Evolutionary conservation across 2,329 filamentous ascomycete species (phyloP), one percentile per base, ranked within the genome.

Genomic region (Ophiostoma sp.): DNA sequence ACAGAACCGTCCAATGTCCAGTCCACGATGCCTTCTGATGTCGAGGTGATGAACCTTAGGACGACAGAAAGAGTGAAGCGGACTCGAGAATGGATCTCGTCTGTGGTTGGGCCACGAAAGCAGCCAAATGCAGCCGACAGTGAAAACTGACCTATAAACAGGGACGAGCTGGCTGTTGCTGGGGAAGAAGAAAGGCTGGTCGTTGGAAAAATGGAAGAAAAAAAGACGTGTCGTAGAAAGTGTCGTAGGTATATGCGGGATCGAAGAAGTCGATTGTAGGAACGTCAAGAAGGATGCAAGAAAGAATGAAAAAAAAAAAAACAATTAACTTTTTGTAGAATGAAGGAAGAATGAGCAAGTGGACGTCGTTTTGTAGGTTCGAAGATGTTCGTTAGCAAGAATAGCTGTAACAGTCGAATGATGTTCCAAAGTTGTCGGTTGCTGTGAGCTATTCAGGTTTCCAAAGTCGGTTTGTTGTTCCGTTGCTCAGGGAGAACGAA

Each of bases 131-230:
- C 48, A 59, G 33, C 48, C 42, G 31, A 59, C 33, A 31, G 33
- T 31, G 22, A n/a, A 28, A 45, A 63, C 69, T 33, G 55, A 71
- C 69, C 52, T 63, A 31, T 48, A 48, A 50, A 61, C 45, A 50
- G n/a, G 69, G 22, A 31, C 50, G 33, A 48, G 64, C 42, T 31
- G 45, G 42, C 42, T 68, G 64, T 68, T 42, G 64, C 64, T 68
- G 64, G 28, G 25, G 50, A n/a, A 39, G 36, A 50, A 63, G 36
- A 68, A 68, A 55, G 3, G 19, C 63, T 50, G 42, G 25, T 68
- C 45, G 63, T 68, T 50, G 42, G 57, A 39, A 57, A 15, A 33
- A 61, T 19, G 28, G 6, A 25, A 5, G 19, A 45, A 25, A 52
- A 36, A 6, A 11, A 39, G 28, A 33, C 28, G 66, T 50, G 42